Evolutionary conservation across 2,329 filamentous ascomycete species (phyloP).

Genomic region (Neonectria coccinea): DNA sequence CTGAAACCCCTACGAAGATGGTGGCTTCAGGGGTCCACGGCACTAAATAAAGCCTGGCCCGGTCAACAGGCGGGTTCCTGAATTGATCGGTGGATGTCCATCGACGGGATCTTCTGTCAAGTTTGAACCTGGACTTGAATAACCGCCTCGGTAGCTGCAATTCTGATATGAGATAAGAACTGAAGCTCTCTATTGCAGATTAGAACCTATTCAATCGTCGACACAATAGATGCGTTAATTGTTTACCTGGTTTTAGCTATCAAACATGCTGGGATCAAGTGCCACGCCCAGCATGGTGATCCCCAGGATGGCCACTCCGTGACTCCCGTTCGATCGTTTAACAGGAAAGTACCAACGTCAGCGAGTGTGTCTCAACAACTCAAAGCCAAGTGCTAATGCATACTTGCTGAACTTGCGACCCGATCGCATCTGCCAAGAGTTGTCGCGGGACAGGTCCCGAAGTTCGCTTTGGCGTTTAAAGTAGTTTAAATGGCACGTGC

Average conservation of each 20-base stretch:
- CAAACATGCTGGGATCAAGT: too few relatives aligned
- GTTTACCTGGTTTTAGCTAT: too few relatives aligned
- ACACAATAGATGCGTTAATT: too few relatives aligned
- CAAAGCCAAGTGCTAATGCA: not conserved
- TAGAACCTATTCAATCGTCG: too few relatives aligned
- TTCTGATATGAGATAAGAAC: too few relatives aligned
- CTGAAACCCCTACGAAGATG: not conserved
- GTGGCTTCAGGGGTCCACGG: not conserved
- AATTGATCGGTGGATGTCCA: not conserved
- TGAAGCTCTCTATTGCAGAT: too few relatives aligned
- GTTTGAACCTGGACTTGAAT: not conserved
- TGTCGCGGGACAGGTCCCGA: not conserved
- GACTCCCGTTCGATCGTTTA: not conserved
- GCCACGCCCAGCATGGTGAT: too few relatives aligned
- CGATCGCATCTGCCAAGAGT: not conserved
- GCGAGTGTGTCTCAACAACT: not conserved
- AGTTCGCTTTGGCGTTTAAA: not conserved
- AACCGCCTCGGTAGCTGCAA: too few relatives aligned
- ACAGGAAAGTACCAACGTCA: not conserved
- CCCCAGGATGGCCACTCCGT: too few relatives aligned
- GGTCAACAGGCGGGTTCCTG: not conserved
- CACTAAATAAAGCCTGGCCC: not conserved
- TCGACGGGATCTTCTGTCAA: not conserved
- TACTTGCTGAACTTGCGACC: not conserved
- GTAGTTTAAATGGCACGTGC: constrained; percentile 12